Evolutionary conservation across 1,284 basidiomycete species (phyloP).

Genomic region (Pascua guehoae): DNA sequence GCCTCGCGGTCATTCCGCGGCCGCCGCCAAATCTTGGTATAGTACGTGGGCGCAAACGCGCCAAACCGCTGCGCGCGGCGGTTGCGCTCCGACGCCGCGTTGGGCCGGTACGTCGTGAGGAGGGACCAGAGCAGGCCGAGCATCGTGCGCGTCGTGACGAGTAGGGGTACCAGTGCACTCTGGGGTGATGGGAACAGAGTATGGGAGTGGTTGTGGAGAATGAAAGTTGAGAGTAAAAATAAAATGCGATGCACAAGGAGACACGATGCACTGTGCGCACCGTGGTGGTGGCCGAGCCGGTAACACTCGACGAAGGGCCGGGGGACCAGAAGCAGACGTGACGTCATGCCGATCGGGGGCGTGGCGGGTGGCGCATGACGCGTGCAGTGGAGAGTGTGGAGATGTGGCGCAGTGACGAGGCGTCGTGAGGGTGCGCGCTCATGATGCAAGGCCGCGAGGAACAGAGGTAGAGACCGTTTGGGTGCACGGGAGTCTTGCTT

Average conservation of each 20-base stretch:
- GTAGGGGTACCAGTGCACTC: background rate
- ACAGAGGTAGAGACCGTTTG: too few species aligned
- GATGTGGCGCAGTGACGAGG: too few species aligned
- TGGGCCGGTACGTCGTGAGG: constrained; percentile 29
- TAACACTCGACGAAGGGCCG: too few species aligned
- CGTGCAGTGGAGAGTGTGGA: too few species aligned
- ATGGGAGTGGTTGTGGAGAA: background rate
- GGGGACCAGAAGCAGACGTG: too few species aligned
- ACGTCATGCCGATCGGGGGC: too few species aligned
- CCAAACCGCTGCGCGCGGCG: constrained; percentile 33
- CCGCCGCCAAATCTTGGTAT: constrained; percentile 28
- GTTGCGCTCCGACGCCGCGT: constrained; percentile 25
- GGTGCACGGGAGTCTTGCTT: too few species aligned
- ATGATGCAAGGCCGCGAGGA: too few species aligned
- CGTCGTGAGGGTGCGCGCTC: too few species aligned
- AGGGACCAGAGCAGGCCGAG: constrained; percentile 27
- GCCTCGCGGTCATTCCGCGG: constrained; percentile 43
- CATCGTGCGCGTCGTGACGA: background rate
- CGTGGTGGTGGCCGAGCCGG: too few species aligned
- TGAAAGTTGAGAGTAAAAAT: background rate
- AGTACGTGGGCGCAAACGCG: constrained; percentile 42
- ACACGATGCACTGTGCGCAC: background rate
- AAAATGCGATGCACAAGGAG: background rate
- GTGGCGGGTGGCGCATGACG: too few species aligned
- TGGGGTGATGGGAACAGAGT: background rate